Percentiles rank a stretch among this genome's conserved stretches.
Conservation (phyloP, 192 early-diverging fungal species). For the Gigaspora rosea region DNA sequence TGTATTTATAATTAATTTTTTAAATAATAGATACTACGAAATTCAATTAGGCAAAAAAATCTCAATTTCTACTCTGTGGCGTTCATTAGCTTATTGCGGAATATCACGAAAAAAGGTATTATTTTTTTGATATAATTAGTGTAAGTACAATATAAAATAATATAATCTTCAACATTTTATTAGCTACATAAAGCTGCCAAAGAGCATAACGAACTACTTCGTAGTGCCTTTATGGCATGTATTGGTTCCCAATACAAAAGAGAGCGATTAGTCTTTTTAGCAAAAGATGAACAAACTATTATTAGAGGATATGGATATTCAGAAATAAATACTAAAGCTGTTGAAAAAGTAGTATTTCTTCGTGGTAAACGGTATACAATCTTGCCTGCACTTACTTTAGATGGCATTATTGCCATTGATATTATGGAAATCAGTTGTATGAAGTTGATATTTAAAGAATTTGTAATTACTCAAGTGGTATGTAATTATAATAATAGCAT, state of each 20-base stretch:
- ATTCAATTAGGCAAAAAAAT: background rate
- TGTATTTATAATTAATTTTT: background rate
- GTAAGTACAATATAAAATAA: no score
- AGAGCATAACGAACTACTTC: background rate
- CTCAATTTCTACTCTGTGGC: conserved; percentile 7
- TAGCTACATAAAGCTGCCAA: conserved; percentile 14
- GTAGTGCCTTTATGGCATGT: background rate
- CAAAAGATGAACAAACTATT: background rate
- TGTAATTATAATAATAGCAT: background rate
- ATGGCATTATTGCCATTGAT: conserved; percentile 9
- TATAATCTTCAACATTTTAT: background rate
- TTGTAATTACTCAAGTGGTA: conserved; percentile 6
- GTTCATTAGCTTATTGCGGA: background rate
- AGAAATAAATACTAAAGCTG: background rate
- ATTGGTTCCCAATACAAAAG: background rate
- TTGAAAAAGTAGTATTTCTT: conserved; percentile 14
- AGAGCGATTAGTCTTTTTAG: conserved; percentile 8
- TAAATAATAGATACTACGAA: background rate
- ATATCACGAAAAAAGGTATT: conserved; percentile 19
- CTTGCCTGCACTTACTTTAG: background rate
- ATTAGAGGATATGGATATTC: background rate
- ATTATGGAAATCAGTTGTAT: conserved; percentile 13
- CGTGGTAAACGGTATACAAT: conserved; percentile 5
- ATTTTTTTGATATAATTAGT: background rate
- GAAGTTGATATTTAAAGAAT: conserved; percentile 2